phyloP scores from a whole-genome alignment of 352 stramenopile genomes.

The Pythium vanterpoolii region DNA sequence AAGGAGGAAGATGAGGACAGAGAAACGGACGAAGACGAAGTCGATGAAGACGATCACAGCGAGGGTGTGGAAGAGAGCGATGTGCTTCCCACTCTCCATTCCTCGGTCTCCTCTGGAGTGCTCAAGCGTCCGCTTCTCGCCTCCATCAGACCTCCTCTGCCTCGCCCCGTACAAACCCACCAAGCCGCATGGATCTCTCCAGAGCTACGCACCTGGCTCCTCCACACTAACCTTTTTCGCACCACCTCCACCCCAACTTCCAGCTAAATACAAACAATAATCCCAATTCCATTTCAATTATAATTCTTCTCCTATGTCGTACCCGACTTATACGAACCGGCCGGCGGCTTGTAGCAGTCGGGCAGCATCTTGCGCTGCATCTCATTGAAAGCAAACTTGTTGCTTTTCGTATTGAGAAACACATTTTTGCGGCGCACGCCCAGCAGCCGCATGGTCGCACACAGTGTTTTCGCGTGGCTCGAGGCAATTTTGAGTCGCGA shows the following conservation, averaged over 20 bases:
- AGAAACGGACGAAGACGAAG: not conserved
- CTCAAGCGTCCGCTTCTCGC: not conserved
- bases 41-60: slow-evolving; percentile 9
- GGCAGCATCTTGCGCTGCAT: slow-evolving; percentile 84
- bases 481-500: slow-evolving; percentile 56
- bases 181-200: slow-evolving; percentile 62
- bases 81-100: slow-evolving; percentile 6
- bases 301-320: slow-evolving; percentile 43
- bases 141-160: slow-evolving; percentile 15
- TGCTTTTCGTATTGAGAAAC: slow-evolving; percentile 80
- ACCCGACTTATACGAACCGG: slow-evolving; percentile 80
- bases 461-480: slow-evolving; percentile 38
- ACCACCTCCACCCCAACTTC: slow-evolving; percentile 10
- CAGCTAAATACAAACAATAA: not conserved
- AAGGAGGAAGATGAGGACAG: not conserved
- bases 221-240: slow-evolving; percentile 44
- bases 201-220: slow-evolving; percentile 47
- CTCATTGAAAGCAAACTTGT: slow-evolving; percentile 88
- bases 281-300: not conserved
- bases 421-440: slow-evolving; percentile 79
- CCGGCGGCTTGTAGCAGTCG: slow-evolving; percentile 81
- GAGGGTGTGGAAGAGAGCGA: slow-evolving; percentile 13
- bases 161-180: slow-evolving; percentile 26
- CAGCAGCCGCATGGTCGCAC: slow-evolving; percentile 69
- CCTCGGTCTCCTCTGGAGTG: not conserved